Evolutionary conservation across 768 basidiomycete genomes (phyloP), one percentile per base, ranked within the genome.

Genomic region (Boletellus emodensis): DNA sequence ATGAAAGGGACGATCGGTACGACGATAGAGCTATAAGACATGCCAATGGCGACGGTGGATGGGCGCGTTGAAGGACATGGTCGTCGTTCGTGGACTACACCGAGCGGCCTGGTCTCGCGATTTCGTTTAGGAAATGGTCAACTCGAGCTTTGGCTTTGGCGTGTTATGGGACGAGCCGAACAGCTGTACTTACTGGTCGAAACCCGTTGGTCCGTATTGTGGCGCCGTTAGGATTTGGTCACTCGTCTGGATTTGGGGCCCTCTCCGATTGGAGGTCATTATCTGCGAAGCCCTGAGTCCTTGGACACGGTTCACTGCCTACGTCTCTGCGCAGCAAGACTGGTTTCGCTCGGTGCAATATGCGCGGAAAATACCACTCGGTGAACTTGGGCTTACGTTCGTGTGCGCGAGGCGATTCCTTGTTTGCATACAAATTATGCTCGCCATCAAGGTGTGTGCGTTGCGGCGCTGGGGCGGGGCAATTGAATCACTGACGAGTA

Each of bases 1-100:
- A 90, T 58, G 87, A 89, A 64, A 90, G 84, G 74, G 87, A 90
- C 62, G 87, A 87, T 46, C 84, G 84, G 41, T 86, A 71, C 71
- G 88, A 90, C 46, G 88, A 90, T 56, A 80, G 88, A 71, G 72
- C 80, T 52, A 64, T 85, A 65, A 83, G 84, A 73, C 80, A 82
- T 64, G 72, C 81, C 64, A 88, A 87, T 73, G 86, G 87, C 66
- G 87, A 90, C 74, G 83, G 77, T 68, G 77, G 81, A 71, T 87
- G 84, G 85, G 71, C 78, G 64, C 85, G 85, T 77, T 85, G 72
- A 85, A 75, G 69, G 71, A 65, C 65, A 41, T 67, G 66, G 57
- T 58, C 66, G 57, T 61, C 63, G 65, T 65, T 71, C 61, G 57
- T 68, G 67, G 65, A 53, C 64, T 67, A 50, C 64, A 59, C 54